A percentile compares a stretch with the other conserved stretches of the same genome.
Conservation (phyloP, 2,329 filamentous ascomycete genomes). For the Colletotrichum somersetense region DNA sequence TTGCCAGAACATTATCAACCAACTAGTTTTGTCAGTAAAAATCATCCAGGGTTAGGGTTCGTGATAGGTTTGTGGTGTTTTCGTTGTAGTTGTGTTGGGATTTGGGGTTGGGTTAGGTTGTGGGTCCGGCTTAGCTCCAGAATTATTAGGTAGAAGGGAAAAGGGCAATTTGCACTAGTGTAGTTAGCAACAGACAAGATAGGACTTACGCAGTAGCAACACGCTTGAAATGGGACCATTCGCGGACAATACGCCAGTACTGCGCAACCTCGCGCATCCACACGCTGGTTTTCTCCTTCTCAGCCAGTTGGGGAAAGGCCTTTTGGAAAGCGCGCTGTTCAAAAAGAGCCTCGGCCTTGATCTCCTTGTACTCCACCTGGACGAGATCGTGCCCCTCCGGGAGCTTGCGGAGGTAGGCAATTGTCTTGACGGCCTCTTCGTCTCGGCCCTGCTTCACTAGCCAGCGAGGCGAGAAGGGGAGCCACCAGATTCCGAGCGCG, state of each 20-base stretch:
- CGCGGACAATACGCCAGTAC: conserved; percentile 61
- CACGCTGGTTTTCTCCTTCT: conserved; percentile 55
- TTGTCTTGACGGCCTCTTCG: conserved; percentile 55
- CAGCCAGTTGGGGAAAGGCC: conserved; percentile 59
- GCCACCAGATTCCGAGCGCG: conserved; percentile 54
- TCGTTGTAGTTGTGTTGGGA: too few relatives aligned
- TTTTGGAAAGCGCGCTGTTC: conserved; percentile 57
- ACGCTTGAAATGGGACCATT: conserved; percentile 63
- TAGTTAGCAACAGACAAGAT: too few relatives aligned
- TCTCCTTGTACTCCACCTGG: conserved; percentile 56
- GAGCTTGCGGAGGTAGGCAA: conserved; percentile 73
- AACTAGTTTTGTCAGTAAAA: conserved; percentile 46
- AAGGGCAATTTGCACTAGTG: too few relatives aligned
- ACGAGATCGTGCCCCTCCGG: conserved; percentile 71
- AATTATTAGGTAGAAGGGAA: not conserved
- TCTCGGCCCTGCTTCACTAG: conserved; percentile 53
- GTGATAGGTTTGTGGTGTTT: not conserved
- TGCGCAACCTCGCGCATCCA: conserved; percentile 61
- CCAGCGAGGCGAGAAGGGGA: conserved; percentile 56
- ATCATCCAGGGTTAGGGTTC: not conserved
- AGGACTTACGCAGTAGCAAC: conserved; percentile 45
- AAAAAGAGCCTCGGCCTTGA: conserved; percentile 60
- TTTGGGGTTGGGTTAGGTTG: not conserved
- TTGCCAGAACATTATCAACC: conserved; percentile 63
- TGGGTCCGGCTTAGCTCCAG: too few relatives aligned